These are phyloP conservation scores for Balamuthia mandrillaris DNA, from an alignment of 208 protist genomes.

Conservation along the genomic window DNA sequence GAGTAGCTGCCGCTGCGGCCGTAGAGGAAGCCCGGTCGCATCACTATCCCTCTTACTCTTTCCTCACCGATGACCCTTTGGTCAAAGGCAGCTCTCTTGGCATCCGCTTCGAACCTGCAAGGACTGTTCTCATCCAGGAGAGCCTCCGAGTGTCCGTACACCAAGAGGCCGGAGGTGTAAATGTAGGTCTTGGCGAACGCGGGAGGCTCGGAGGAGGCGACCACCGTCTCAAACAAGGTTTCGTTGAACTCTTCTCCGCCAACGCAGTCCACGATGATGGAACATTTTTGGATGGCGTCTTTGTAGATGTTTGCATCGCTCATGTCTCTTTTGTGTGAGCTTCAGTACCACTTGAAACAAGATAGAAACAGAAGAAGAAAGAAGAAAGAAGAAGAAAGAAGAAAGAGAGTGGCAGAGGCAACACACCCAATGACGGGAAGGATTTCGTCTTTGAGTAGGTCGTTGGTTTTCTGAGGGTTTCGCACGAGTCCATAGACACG, in stretches of 20 bases:
- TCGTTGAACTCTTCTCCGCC: neutral
- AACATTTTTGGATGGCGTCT: neutral
- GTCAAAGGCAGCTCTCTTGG: conserved; percentile 13
- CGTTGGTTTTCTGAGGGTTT: neutral
- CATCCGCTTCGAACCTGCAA: neutral
- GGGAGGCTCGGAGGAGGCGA: neutral
- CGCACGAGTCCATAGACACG: conserved; percentile 23
- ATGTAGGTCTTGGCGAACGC: conserved; percentile 16
- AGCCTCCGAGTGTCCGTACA: conserved; percentile 2
- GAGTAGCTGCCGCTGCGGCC: conserved; percentile 26
- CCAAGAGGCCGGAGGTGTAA: conserved; percentile 27
- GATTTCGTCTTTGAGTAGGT: neutral
- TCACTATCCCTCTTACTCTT: neutral
- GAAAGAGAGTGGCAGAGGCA: neutral
- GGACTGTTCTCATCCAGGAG: conserved; percentile 31
- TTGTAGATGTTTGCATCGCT: conserved; percentile 17
- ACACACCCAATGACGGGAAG: conserved; percentile 27
- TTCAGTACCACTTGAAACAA: neutral
- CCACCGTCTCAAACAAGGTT: conserved; percentile 4
- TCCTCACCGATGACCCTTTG: conserved; percentile 1
- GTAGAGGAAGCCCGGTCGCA: conserved; percentile 20
- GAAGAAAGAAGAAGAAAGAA: neutral
- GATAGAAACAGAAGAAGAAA: neutral
- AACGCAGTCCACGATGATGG: conserved; percentile 33
- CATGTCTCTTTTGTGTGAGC: neutral